Base-by-base conservation (phyloP, 805 yeast genomes). In the Wickerhamiella musiphila region DNA sequence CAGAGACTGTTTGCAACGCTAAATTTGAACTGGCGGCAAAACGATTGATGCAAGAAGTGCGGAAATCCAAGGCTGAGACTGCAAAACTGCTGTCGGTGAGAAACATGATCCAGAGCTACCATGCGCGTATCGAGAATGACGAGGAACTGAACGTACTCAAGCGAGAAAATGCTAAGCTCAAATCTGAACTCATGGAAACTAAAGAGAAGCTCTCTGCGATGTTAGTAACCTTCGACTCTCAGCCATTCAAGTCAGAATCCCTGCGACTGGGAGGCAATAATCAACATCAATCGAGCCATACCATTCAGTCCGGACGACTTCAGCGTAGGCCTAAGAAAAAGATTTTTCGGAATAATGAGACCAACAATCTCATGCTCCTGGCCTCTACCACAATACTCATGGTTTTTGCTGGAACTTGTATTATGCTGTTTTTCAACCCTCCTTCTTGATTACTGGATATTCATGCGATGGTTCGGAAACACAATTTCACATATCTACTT, bases 21-120 rank as follows among this genome's bases (percentile, higher is more conserved):
- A 43, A 42, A 23, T 51, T 55, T 33, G 60, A 55, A 36, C 36
- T 38, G 7, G 50, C 60, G 1, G 48, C 57, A 13, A 51, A 51
- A 37, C 41, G 46, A 25, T 44, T 55, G 18, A 48, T 53, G 11
- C 33, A 43, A 6, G 54, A 54, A 38, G 49, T 54, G 16, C 52
- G 54, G 15, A 39, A 43, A 15, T 47, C 53, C 5, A 39, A 46
- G 19, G 42, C 47, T n/a, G 58, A 56, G 32, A 43, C 51, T 3
- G 57, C 56, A 13, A 52, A 52, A 27, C 35, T 56, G 14, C 36
- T 42, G 26, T 44, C 49, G 23, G 50, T 55, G 11, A 28, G 44
- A 4, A 32, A 40, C 6, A 35, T 54, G 40, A 38, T 54, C 17
- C n/a, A n/a, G n/a, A n/a, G n/a, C n/a, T n/a, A n/a, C n/a, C n/a